A percentile compares a stretch with the other conserved stretches of the same genome.
Conservation (phyloP, 2,329 filamentous ascomycete species). For the Blastomyces gilchristii region DNA sequence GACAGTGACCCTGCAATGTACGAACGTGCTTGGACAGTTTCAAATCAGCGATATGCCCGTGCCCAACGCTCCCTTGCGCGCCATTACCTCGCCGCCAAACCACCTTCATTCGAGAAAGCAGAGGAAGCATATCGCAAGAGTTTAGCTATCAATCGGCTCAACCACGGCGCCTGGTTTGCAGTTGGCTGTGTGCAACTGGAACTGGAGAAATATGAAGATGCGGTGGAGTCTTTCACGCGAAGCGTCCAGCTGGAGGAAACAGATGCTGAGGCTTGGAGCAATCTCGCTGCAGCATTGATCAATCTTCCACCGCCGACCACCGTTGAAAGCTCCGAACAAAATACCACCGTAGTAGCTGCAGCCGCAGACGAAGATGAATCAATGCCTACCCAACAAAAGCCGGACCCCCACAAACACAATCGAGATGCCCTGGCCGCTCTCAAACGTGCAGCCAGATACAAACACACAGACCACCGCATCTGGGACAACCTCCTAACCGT, state of each 20-base stretch:
- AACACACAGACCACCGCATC: slow-evolving; percentile 80
- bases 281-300: slow-evolving; percentile 77
- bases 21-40: slow-evolving; percentile 78
- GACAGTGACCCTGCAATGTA: slow-evolving; percentile 66
- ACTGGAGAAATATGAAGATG: slow-evolving; percentile 63
- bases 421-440: slow-evolving; percentile 72
- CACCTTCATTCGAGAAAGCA: slow-evolving; percentile 54
- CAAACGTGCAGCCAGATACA: slow-evolving; percentile 73
- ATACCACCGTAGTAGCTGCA: slow-evolving; percentile 19
- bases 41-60: slow-evolving; percentile 66
- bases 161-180: slow-evolving; percentile 77
- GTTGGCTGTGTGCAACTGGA: slow-evolving; percentile 81
- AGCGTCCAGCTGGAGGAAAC: slow-evolving; percentile 77
- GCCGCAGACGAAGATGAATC: slow-evolving; percentile 23
- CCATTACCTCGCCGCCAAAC: slow-evolving; percentile 55
- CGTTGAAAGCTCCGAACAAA: slow-evolving; percentile 9
- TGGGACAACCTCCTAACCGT: slow-evolving; percentile 95
- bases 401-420: slow-evolving; percentile 52
- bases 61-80: slow-evolving; percentile 82
- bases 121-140: slow-evolving; percentile 69
- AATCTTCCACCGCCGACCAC: slow-evolving; percentile 24
- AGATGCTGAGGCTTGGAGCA: slow-evolving; percentile 90
- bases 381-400: slow-evolving; percentile 13
- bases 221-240: slow-evolving; percentile 71
- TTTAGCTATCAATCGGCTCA: slow-evolving; percentile 67